These are phyloP conservation scores for Penicillium janthinellum DNA, from an alignment of 2,329 filamentous ascomycete species.

Conservation along the genomic window DNA sequence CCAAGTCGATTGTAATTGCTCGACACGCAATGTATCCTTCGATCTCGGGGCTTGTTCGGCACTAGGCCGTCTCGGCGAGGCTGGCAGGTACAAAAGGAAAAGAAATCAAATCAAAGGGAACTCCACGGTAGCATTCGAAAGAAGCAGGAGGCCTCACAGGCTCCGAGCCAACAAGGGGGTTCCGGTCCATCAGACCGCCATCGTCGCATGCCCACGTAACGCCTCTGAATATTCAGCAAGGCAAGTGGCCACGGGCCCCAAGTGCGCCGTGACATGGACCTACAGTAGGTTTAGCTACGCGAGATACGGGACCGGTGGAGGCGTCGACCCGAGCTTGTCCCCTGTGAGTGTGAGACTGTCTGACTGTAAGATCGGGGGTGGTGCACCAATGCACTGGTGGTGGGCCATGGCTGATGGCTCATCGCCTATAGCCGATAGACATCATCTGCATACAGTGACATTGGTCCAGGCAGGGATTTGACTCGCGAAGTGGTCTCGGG, in stretches of 20 bases:
- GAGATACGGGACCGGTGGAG: conserved; percentile 19
- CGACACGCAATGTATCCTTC: not conserved
- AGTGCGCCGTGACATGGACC: conserved; percentile 11
- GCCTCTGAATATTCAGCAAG: not conserved
- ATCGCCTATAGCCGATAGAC: not conserved
- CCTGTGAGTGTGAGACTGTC: not conserved
- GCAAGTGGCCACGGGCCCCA: conserved; percentile 14
- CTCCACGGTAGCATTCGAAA: conserved; percentile 11
- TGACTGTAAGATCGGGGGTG: not conserved
- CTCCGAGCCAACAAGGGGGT: not conserved
- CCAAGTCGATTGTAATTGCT: conserved; percentile 1
- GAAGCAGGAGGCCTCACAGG: not conserved
- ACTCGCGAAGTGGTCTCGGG: not conserved
- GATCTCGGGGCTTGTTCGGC: not conserved
- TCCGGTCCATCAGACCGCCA: conserved; percentile 13
- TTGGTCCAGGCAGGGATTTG: not conserved
- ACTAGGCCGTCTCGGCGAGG: not conserved
- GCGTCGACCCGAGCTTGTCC: not conserved
- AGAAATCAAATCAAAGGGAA: not conserved
- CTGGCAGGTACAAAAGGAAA: not conserved
- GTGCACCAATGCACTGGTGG: not conserved
- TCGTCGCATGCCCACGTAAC: conserved; percentile 11
- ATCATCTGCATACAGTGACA: not conserved
- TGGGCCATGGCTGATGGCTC: not conserved
- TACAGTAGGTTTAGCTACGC: conserved; percentile 23